These are phyloP conservation scores for Aristolochia fimbriata DNA, from an alignment of 164 flowering plant species.

Conservation along the genomic window DNA sequence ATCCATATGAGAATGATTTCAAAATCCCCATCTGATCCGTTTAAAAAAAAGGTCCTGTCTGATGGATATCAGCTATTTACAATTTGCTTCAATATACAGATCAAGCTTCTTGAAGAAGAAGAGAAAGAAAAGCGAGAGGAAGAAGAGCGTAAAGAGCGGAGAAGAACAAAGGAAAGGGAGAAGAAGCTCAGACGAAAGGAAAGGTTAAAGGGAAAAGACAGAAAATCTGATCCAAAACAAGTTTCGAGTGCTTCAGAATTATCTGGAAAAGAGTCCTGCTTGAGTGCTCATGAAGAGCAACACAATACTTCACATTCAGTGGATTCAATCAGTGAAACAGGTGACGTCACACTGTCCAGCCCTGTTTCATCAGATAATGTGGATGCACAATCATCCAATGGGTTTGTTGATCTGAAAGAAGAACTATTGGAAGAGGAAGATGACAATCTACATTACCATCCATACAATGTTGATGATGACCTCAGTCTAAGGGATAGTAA, in stretches of 20 bases:
- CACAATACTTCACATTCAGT: conserved; percentile 20
- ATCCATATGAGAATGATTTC: too few species aligned
- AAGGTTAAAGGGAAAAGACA: conserved; percentile 74
- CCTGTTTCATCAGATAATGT: conserved; percentile 29
- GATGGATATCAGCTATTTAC: not conserved
- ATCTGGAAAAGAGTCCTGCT: conserved; percentile 25
- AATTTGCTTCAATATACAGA: conserved; percentile 31
- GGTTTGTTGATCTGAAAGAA: conserved; percentile 2
- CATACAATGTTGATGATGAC: conserved; percentile 34
- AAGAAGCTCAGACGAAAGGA: conserved; percentile 89
- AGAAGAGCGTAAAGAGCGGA: conserved; percentile 87
- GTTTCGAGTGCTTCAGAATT: conserved; percentile 18
- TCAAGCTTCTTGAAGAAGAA: conserved; percentile 96
- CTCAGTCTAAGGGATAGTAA: conserved; percentile 24
- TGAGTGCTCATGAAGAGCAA: conserved; percentile 32
- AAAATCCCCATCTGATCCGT: too few species aligned
- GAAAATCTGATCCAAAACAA: conserved; percentile 23
- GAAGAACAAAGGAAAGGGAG: conserved; percentile 81
- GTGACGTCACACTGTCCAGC: conserved; percentile 22
- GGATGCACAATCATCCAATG: conserved; percentile 32
- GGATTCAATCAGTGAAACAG: conserved; percentile 39
- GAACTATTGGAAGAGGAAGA: conserved; percentile 13
- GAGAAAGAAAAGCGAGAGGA: conserved; percentile 95
- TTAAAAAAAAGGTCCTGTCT: too few species aligned
- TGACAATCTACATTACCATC: conserved; percentile 9